Evolutionary conservation across 345 rosid species (phyloP), one percentile per base, ranked within the genome.

Genomic region (Mercurialis annua): DNA sequence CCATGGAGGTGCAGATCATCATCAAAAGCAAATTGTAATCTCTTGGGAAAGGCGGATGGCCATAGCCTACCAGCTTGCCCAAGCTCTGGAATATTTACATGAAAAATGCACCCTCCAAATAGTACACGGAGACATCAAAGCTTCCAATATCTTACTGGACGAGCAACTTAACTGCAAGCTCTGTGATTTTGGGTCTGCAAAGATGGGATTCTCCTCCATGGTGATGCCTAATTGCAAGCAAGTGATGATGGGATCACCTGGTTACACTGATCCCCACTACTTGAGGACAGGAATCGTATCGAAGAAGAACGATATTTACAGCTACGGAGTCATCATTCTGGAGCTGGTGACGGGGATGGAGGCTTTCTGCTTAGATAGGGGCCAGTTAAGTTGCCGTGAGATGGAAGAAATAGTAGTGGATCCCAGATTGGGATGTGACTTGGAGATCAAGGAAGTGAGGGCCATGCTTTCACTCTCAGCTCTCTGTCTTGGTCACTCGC

Each of bases 211-310:
- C 62, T 90, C 96, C 0, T 84, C 96, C 0, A 72, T 78, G 52
- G 84, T 90, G 29, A 72, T 72, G 65, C 84, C 85, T 27, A 71
- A 77, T 40, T 54, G 59, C 6, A 86, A 84, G 76, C 87, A 81
- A 70, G 73, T 86, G 67, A 76, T 78, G 86, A 71, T 87, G 42
- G 98, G 98, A 0, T 92, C 98, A 56, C 96, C 91, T 1, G 98
- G 96, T 17, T 92, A 92, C 71, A 87, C 92, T 0, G 98, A 92
- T 55, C 98, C 98, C 18, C 95, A 85, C 47, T 92, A 87, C 80
- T 76, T 92, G 36, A 83, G 84, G 67, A 90, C 96, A 0, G 98
- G 98, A 21, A 75, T 90, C 11, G 85, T 92, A 6, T 88, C 97
- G 0, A 88, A 88, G 78, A 92, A 88, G 81, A 92, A 85, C 73